Conservation (phyloP, 2,329 filamentous ascomycete species). For the Karstenula rhodostoma region DNA sequence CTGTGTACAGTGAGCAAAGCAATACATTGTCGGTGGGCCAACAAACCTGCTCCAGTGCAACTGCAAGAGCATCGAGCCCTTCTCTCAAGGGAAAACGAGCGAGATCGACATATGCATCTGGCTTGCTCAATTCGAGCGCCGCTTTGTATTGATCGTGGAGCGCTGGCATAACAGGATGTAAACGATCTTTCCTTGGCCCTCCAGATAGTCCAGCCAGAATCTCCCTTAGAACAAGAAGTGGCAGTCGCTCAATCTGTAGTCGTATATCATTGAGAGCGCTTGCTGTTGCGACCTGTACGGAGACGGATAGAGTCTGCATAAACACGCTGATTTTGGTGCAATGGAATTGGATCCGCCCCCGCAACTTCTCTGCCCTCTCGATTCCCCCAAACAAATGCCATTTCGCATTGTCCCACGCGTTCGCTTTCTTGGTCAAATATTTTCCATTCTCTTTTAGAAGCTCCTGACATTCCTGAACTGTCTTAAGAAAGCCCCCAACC, state of each 20-base stretch:
- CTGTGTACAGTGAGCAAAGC: background rate
- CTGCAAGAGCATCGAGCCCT: constrained; percentile 8
- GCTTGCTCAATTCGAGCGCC: constrained; percentile 1
- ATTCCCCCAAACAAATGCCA: constrained; percentile 8
- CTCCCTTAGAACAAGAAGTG: constrained; percentile 9
- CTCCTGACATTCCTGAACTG: constrained; percentile 7
- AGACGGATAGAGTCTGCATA: constrained; percentile 10
- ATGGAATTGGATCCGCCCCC: constrained; percentile 6
- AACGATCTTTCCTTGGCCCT: constrained; percentile 2
- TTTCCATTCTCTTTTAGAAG: constrained; percentile 11
- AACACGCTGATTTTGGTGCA: constrained; percentile 11
- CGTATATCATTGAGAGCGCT: constrained; percentile 8
- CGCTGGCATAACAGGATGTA: constrained; percentile 8
- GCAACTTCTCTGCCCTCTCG: constrained; percentile 8
- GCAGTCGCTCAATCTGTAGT: constrained; percentile 8
- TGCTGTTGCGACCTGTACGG: constrained; percentile 7
- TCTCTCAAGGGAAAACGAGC: constrained; percentile 9
- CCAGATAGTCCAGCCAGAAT: constrained; percentile 7
- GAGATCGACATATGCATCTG: background rate
- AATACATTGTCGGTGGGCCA: background rate
- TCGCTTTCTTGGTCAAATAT: constrained; percentile 7
- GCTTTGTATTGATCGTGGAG: constrained; percentile 11
- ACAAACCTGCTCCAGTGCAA: constrained; percentile 8
- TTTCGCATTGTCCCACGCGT: constrained; percentile 13
- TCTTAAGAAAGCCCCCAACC: constrained; percentile 8